Evolutionary conservation across 345 rosid genomes (phyloP).

Genomic region (Rhodamnia rubescens): DNA sequence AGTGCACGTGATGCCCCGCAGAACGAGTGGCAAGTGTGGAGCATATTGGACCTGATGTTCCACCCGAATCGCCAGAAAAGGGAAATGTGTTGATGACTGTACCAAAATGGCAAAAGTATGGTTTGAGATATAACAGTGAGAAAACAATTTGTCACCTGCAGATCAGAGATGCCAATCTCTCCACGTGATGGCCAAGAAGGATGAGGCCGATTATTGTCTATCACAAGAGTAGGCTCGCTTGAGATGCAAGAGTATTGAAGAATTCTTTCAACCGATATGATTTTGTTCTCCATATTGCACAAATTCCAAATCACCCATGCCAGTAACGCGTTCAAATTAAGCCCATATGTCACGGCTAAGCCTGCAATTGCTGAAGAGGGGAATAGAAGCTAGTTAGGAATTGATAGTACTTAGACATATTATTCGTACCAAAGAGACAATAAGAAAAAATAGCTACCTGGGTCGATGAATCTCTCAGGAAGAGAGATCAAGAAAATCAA

Average conservation of each 20-base stretch:
- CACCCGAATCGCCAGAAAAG: neutral
- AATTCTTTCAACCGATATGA: slow-evolving; percentile 8
- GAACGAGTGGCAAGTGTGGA: slow-evolving; percentile 68
- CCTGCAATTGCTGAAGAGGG: slow-evolving; percentile 16
- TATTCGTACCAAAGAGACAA: neutral
- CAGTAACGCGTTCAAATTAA: slow-evolving; percentile 1
- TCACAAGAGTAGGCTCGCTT: slow-evolving; percentile 69
- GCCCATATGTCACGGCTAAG: slow-evolving; percentile 8
- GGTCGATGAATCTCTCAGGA: slow-evolving; percentile 43
- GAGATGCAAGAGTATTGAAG: slow-evolving; percentile 53
- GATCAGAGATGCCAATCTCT: slow-evolving; percentile 34
- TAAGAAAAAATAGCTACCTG: slow-evolving; percentile 23
- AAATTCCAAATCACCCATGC: slow-evolving; percentile 9
- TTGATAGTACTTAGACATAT: neutral
- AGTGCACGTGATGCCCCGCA: slow-evolving; percentile 70
- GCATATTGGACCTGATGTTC: slow-evolving; percentile 60
- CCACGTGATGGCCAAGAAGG: slow-evolving; percentile 62
- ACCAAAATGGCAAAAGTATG: neutral
- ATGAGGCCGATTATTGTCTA: slow-evolving; percentile 41
- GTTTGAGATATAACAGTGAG: neutral
- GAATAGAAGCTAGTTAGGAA: neutral
- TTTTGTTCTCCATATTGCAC: slow-evolving; percentile 9
- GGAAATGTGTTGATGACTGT: neutral
- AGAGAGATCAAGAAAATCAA: slow-evolving; percentile 49
- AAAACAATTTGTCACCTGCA: slow-evolving; percentile 25